Evolutionary conservation across 2,329 filamentous ascomycete species (phyloP).

Genomic region (Macrophomina tecta): DNA sequence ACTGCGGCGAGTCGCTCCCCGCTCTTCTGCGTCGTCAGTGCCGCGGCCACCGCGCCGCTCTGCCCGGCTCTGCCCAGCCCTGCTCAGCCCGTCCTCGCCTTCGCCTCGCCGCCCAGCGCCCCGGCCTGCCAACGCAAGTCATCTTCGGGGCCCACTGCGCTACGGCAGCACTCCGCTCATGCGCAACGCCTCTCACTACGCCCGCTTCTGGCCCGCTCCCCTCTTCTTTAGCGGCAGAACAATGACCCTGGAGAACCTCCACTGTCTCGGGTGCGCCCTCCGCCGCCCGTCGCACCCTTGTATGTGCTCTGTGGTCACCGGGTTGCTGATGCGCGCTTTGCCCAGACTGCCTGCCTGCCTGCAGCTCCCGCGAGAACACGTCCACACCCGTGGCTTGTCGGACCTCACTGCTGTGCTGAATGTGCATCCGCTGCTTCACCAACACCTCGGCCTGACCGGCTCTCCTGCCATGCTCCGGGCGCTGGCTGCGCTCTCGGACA

Average conservation of each 20-base stretch:
- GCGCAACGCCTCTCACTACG: conserved; percentile 4
- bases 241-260: not conserved
- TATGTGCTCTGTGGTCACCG: not conserved
- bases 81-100: too few relatives aligned
- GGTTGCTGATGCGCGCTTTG: not conserved
- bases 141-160: not conserved
- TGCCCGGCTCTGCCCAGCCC: too few relatives aligned
- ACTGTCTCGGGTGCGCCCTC: not conserved
- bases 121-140: conserved; percentile 10
- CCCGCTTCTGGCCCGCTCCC: not conserved
- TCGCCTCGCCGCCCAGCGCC: not conserved
- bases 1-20: too few relatives aligned
- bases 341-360: not conserved
- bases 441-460: not conserved
- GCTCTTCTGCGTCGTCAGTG: too few relatives aligned
- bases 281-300: not conserved
- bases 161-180: conserved; percentile 5
- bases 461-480: not conserved
- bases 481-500: not conserved
- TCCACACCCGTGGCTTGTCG: too few relatives aligned
- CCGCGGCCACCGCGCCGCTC: too few relatives aligned
- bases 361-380: too few relatives aligned
- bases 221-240: not conserved
- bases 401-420: not conserved
- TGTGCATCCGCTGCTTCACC: too few relatives aligned